Base-by-base conservation (phyloP, 352 stramenopile genomes). In the Phytopythium boreale region DNA sequence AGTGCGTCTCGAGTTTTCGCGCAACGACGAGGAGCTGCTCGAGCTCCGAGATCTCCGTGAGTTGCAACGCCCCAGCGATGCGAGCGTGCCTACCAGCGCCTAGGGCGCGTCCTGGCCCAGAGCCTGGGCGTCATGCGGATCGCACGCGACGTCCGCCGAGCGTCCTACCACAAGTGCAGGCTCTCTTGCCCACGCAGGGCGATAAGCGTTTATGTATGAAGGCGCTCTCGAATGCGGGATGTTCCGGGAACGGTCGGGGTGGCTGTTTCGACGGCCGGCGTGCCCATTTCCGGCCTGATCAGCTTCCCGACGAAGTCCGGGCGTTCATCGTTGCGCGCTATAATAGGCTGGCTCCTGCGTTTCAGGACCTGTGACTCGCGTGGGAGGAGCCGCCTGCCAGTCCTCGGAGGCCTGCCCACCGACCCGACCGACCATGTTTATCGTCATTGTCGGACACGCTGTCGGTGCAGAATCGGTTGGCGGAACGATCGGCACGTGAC, bases 121-220 rank as follows among this genome's bases (percentile, higher is more conserved):
- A 34, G n/a, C n/a, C n/a, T n/a, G n/a, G n/a, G 37, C 9, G 31
- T 6, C 17, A 17, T 9, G 6, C 12, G 7, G 29, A 34, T 8
- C 29, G 29, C 29, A 7, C 29, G 29, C 29, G 29, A n/a, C 19
- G 34, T 19, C 37, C 24, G 11, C 10, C 1, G 2, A 8, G 26
- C 63, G 60, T 39, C 52, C 53, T 6, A 49, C 1, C 44, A 37
- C 2, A 31, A 8, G 34, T 49, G 2, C 24, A 29, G 1, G 19
- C 34, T 10, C n/a, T 31, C 1, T 27, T 63, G 5, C 51, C 44
- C 31, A 11, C n/a, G 1, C 41, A 63, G 0, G 59, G 59, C 27
- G 44, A 43, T 6, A 49, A 62, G 1, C 27, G 53, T 7, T 20
- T 70, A 6, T 67, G 59, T 39, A 15, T 66, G 14, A 67, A 70